phyloP scores from a whole-genome alignment of 805 yeast genomes.

The Wickerhamomyces queroliae region DNA sequence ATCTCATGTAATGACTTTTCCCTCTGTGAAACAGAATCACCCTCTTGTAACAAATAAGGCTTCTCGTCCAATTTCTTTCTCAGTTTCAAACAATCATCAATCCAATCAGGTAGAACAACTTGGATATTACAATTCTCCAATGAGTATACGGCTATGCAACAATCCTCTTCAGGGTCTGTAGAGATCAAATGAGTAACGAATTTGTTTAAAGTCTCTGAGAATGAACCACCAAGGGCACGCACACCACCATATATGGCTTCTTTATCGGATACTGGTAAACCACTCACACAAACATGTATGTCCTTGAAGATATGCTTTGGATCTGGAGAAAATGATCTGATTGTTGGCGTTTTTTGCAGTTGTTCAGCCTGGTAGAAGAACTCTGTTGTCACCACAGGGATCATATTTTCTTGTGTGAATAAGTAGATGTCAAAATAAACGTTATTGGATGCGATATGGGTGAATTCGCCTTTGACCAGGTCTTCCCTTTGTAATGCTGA shows the following conservation, averaged over 20 bases:
- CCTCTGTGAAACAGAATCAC: constrained; percentile 3
- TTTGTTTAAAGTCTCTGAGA: constrained; percentile 51
- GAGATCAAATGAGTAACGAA: constrained; percentile 79
- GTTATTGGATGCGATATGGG: constrained; percentile 45
- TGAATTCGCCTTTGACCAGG: constrained; percentile 12
- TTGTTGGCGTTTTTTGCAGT: constrained; percentile 37
- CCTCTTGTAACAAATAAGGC: constrained; percentile 34
- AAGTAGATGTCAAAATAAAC: constrained; percentile 45
- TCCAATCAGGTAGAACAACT: constrained; percentile 76
- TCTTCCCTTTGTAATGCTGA: constrained; percentile 13
- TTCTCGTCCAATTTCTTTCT: constrained; percentile 45
- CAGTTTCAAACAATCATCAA: constrained; percentile 59
- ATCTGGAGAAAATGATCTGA: constrained; percentile 65
- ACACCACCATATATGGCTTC: constrained; percentile 65
- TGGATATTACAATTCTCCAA: constrained; percentile 37
- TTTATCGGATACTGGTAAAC: constrained; percentile 49
- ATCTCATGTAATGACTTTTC: constrained; percentile 9
- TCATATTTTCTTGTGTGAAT: constrained; percentile 43
- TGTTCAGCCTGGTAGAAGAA: constrained; percentile 53
- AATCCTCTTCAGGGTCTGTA: constrained; percentile 47
- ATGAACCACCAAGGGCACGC: constrained; percentile 73
- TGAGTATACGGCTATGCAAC: constrained; percentile 45
- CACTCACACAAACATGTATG: constrained; percentile 55
- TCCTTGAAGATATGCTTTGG: constrained; percentile 59
- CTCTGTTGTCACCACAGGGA: constrained; percentile 56